Evolutionary conservation across 495 filamentous ascomycete genomes (phyloP).

Genomic region (Hypoxylon lienhwacheense): DNA sequence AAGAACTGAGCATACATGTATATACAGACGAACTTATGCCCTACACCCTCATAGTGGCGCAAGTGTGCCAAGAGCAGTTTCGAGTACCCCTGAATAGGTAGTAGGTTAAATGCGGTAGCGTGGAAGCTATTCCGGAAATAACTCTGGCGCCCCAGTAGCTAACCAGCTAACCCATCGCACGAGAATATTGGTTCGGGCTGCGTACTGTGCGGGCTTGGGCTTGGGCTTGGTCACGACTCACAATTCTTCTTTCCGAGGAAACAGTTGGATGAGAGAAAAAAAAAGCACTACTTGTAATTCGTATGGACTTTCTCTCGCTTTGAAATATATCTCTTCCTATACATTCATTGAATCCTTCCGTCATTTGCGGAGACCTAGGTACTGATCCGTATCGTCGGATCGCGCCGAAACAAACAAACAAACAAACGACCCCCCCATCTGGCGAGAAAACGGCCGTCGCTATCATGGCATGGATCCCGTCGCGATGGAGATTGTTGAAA

Average conservation of each 20-base stretch:
- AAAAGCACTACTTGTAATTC: slow-evolving; percentile 6
- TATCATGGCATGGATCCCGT: slow-evolving; percentile 3
- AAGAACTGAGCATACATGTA: too few species aligned
- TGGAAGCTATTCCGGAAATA: slow-evolving; percentile 26
- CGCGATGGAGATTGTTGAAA: slow-evolving; percentile 32
- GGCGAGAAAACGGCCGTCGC: slow-evolving; percentile 39
- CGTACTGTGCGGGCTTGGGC: slow-evolving; percentile 25
- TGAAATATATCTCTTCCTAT: slow-evolving; percentile 21
- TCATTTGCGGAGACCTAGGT: slow-evolving; percentile 6
- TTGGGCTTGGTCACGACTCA: slow-evolving; percentile 28
- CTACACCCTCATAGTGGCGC: too few species aligned
- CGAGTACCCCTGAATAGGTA: slow-evolving; percentile 5
- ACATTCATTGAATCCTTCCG: too few species aligned
- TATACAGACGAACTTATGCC: too few species aligned
- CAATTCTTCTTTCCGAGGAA: slow-evolving; percentile 16
- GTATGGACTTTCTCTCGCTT: slow-evolving; percentile 5
- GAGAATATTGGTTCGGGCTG: slow-evolving; percentile 25
- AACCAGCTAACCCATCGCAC: slow-evolving; percentile 7
- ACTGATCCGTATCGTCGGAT: slow-evolving; percentile 9
- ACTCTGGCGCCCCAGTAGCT: not conserved
- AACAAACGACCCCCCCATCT: slow-evolving; percentile 6
- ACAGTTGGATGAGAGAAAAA: slow-evolving; percentile 9
- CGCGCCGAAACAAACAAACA: slow-evolving; percentile 8
- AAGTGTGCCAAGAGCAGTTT: not conserved
- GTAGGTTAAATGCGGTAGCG: not conserved